Percentiles rank a stretch among this genome's conserved stretches.
These are phyloP conservation scores for Hypoxylon intermedium DNA, from an alignment of 495 filamentous ascomycete genomes.

Conservation along the genomic window DNA sequence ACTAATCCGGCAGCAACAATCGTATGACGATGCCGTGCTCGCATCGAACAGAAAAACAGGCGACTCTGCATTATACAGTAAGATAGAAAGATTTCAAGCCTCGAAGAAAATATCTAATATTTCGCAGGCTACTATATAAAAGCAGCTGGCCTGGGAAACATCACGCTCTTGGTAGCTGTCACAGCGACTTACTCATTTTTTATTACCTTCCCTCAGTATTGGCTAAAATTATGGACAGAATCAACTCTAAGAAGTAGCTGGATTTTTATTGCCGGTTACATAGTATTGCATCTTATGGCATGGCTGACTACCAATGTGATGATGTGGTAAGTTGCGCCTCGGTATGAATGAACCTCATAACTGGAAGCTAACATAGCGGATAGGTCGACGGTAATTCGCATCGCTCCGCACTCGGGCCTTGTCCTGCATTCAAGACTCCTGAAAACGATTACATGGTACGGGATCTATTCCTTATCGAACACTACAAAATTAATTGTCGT, in stretches of 20 bases:
- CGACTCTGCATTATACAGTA: slow-evolving; percentile 62
- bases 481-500: no score
- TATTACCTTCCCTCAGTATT: slow-evolving; percentile 48
- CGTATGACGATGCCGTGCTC: slow-evolving; percentile 24
- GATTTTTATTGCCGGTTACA: slow-evolving; percentile 43
- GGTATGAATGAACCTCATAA: background rate
- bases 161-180: slow-evolving; percentile 47
- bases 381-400: slow-evolving; percentile 24
- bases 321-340: slow-evolving; percentile 46
- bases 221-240: slow-evolving; percentile 52
- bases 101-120: no score
- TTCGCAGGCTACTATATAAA: slow-evolving; percentile 61
- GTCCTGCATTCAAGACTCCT: no score
- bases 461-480: no score
- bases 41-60: slow-evolving; percentile 51
- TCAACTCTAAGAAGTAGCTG: slow-evolving; percentile 3
- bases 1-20: no score
- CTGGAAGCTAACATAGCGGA: background rate
- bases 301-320: slow-evolving; percentile 41
- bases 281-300: slow-evolving; percentile 38
- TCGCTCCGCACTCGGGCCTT: background rate
- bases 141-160: slow-evolving; percentile 57
- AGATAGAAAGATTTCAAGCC: no score
- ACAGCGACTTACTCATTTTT: slow-evolving; percentile 46
- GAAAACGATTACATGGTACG: no score